Evolutionary conservation across 1,284 basidiomycete genomes (phyloP), one percentile per base, ranked within the genome.

Genomic region (Leccinum subspadiceum): DNA sequence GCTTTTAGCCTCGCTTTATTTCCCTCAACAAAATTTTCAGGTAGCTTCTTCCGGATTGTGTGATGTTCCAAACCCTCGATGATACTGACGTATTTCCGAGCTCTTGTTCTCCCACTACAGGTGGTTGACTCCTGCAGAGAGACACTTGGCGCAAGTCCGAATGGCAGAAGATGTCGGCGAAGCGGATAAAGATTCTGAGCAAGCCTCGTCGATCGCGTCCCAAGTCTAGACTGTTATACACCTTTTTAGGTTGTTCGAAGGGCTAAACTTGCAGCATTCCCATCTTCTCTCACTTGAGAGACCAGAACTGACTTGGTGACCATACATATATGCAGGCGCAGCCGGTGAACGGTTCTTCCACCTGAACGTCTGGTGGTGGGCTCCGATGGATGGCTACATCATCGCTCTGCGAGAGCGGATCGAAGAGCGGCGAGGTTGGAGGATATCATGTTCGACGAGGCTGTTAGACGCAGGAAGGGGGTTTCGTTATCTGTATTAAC

Each of bases 151-250:
- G 1, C 85, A 87, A 68, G 83, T 84, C 0, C 83, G 90, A 5
- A 78, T 92, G 26, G 80, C 85, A 0, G 89, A 90, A 68, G 89
- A 92, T 68, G 84, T 83, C n/a, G 87, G 87, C 5, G 86, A 88
- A 72, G 84, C 84, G 0, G 86, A 89, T 63, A 76, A 81, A 62
- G 86, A 87, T 64, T 79, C 79, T 49, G 70, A 73, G 1, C 73
- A 81, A 58, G 82, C 83, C 57, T 82, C 84, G 84, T 85, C 17
- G 2, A 17, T 41, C n/a, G 9, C 5, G 4, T 10, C 33, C 6
- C 3, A 3, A 20, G 6, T 22, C 50, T n/a, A 22, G 10, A 33
- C 20, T 46, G 4, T 12, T 13, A 12, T 10, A 52, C n/a, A 60
- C 17, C 7, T 46, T 59, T 20, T 17, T 39, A 87, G 85, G 4